Evolutionary conservation across 129 eudicot species (phyloP), one percentile per base, ranked within the genome.

Genomic region (Dittrichia graveolens): DNA sequence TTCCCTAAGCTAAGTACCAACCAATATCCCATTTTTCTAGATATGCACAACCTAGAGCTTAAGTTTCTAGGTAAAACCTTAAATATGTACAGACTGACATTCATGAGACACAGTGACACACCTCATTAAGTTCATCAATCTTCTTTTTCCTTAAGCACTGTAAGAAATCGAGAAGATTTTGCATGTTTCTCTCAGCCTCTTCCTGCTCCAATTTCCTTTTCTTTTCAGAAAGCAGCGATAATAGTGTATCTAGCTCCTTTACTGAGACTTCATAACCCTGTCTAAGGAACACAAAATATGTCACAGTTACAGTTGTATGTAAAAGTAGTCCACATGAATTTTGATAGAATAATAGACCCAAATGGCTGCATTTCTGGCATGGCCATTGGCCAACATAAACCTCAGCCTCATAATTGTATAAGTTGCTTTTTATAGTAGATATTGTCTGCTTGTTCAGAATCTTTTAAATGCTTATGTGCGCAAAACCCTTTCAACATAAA

Each of bases 221-320:
- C 76, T 85, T 95, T 80, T 88, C 97, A n/a, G 85, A 53, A 73
- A 95, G 90, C 72, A 91, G 83, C 40, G 85, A 81, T 75, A 88
- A 63, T 61, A 95, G 79, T 64, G 79, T 72, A 48, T 88, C 91
- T 63, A 95, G 77, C 74, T 95, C 99, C 90, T 88, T 95, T 11
- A 95, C 82, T 13, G 99, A 95, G 18, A 85, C 88, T 24, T 95
- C 89, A 75, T 91, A 91, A 78, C 95, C 99, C 99, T 95, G 96
- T 83, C 89, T 84, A 85, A 83, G 79, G 81, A 79, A 58, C 73
- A 74, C 43, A 74, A 53, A 56, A 14, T 54, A 52, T 45, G 81
- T 81, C 73, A 77, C 68, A 71, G 64, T 68, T 66, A 70, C 78
- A 41, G 56, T 77, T 73, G 41, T 4, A 53, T 38, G 60, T 24